These are phyloP conservation scores for Blastobotrys petasosporus DNA, from an alignment of 1,139 yeast species.

Conservation along the genomic window DNA sequence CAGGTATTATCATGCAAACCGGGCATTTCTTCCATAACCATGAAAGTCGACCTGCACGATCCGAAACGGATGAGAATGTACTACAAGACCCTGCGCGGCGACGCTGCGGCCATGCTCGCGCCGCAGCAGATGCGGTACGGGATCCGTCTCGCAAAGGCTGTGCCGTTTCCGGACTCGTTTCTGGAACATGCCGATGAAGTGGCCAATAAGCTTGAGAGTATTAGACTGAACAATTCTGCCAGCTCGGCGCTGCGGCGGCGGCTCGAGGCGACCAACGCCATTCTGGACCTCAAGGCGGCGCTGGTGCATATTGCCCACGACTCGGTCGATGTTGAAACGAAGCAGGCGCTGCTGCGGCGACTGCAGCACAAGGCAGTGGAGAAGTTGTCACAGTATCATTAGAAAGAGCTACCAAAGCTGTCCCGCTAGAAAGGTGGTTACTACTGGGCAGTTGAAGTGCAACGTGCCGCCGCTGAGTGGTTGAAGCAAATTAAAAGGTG, in stretches of 20 bases:
- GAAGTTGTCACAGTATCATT: too few species aligned
- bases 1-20: background rate
- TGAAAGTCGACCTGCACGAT: background rate
- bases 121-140: slow-evolving; percentile 2
- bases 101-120: background rate
- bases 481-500: too few species aligned
- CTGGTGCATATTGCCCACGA: background rate
- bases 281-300: slow-evolving; percentile 2
- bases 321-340: background rate
- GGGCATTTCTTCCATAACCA: background rate
- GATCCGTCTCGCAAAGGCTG: background rate
- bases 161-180: slow-evolving; percentile 1
- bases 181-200: background rate
- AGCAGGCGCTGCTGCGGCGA: background rate
- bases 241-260: too few species aligned
- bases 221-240: background rate
- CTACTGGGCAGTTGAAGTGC: too few species aligned
- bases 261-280: background rate
- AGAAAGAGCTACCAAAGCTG: too few species aligned
- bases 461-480: too few species aligned
- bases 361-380: background rate
- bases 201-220: background rate
- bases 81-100: slow-evolving; percentile 1
- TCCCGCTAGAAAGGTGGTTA: too few species aligned
- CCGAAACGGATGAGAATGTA: slow-evolving; percentile 1